phyloP scores from a whole-genome alignment of 2,329 filamentous ascomycete species.

The Dactylellina leptospora region DNA sequence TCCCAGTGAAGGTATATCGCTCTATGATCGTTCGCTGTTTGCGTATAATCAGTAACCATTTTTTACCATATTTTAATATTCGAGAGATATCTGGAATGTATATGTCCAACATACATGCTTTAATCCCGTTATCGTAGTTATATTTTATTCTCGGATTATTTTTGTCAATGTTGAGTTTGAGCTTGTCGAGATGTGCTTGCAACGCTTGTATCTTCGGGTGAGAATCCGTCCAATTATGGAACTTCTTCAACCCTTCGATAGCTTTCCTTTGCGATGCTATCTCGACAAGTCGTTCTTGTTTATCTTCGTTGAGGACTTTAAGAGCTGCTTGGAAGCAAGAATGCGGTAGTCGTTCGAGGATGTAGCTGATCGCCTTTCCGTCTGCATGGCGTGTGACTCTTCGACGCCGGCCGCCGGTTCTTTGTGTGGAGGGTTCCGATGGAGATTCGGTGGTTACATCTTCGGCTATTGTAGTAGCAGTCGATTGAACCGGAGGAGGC shows the following conservation, averaged over 20 bases:
- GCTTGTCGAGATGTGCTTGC: constrained; percentile 74
- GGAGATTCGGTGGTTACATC: neutral
- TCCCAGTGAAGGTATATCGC: constrained; percentile 94
- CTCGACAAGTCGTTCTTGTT: constrained; percentile 78
- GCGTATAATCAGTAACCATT: neutral
- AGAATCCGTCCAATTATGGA: constrained; percentile 72
- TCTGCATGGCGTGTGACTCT: constrained; percentile 27
- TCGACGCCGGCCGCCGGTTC: neutral
- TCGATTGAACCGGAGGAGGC: constrained; percentile 21
- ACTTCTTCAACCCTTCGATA: constrained; percentile 70
- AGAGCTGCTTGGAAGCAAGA: constrained; percentile 98
- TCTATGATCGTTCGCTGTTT: constrained; percentile 79
- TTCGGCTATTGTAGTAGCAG: neutral
- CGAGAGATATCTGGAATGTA: neutral
- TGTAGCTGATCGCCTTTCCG: constrained; percentile 32
- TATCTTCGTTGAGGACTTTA: constrained; percentile 80
- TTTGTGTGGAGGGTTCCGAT: neutral
- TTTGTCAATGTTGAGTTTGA: constrained; percentile 71
- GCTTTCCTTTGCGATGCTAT: constrained; percentile 74
- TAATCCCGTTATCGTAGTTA: constrained; percentile 41
- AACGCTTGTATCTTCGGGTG: constrained; percentile 74
- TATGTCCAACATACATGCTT: constrained; percentile 11
- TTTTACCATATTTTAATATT: neutral
- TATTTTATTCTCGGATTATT: constrained; percentile 53
- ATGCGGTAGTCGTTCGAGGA: constrained; percentile 86